phyloP scores from a whole-genome alignment of 2,329 filamentous ascomycete species.

The Dothistroma pini region DNA sequence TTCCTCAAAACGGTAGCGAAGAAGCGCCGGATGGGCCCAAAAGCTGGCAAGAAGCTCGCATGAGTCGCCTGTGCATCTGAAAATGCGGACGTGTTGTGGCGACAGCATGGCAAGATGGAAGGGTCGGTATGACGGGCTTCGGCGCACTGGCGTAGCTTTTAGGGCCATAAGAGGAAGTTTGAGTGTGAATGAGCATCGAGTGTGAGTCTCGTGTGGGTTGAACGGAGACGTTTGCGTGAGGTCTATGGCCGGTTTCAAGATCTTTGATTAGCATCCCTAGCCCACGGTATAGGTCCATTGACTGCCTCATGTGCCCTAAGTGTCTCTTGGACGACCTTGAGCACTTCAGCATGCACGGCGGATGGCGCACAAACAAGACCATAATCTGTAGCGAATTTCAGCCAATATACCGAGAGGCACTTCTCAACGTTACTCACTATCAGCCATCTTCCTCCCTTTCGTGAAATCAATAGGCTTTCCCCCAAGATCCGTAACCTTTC shows the following conservation, averaged over 20 bases:
- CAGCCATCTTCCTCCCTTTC: conserved; percentile 25
- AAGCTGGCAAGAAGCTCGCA: no score
- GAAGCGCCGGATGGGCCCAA: no score
- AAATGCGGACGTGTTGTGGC: no score
- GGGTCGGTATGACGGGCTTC: no score
- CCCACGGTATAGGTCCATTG: conserved; percentile 20
- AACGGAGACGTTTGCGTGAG: no score
- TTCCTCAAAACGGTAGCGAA: no score
- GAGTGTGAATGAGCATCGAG: no score
- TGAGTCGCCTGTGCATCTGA: no score
- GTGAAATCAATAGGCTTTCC: conserved; percentile 49
- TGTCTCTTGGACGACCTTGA: conserved; percentile 17
- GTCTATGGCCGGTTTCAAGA: not conserved
- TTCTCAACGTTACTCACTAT: conserved; percentile 12
- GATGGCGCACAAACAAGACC: conserved; percentile 25
- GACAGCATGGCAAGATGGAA: no score
- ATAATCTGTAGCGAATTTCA: conserved; percentile 18
- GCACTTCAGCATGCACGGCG: conserved; percentile 20
- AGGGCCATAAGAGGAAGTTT: no score
- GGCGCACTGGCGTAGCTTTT: no score
- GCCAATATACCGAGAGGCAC: not conserved
- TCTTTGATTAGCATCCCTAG: conserved; percentile 7
- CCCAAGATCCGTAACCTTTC: conserved; percentile 49
- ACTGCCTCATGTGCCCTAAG: conserved; percentile 14
- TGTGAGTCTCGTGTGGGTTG: no score